Evolutionary conservation across 441 rosid species (phyloP).

Genomic region (Francoa sonchifolia): DNA sequence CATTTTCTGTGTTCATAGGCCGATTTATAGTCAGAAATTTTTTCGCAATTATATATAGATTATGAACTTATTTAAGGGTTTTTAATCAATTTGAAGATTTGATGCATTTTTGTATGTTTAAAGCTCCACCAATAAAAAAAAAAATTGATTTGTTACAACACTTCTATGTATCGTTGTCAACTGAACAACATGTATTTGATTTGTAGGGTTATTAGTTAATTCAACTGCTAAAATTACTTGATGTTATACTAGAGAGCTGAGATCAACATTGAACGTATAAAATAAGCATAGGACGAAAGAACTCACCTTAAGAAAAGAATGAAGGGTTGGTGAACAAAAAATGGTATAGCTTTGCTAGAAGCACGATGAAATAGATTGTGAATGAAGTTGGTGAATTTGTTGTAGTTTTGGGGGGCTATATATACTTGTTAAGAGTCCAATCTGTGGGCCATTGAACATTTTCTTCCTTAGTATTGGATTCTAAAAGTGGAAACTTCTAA

Average conservation of each 20-base stretch:
- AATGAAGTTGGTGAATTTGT: slow-evolving; percentile 17
- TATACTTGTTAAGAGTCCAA: slow-evolving; percentile 15
- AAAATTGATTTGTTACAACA: too few relatives aligned
- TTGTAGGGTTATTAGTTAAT: too few relatives aligned
- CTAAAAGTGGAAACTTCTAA: slow-evolving; percentile 10
- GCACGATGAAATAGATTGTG: slow-evolving; percentile 9
- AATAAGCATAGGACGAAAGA: too few relatives aligned
- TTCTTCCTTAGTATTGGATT: slow-evolving; percentile 12
- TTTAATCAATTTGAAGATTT: not conserved
- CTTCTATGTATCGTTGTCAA: too few relatives aligned
- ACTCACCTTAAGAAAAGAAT: not conserved
- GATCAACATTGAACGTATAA: too few relatives aligned
- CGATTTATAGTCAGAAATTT: not conserved
- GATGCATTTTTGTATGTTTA: too few relatives aligned
- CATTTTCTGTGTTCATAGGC: slow-evolving; percentile 22
- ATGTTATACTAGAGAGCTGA: too few relatives aligned
- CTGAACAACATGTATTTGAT: too few relatives aligned
- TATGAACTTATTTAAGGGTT: not conserved
- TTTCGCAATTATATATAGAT: not conserved
- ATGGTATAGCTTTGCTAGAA: too few relatives aligned
- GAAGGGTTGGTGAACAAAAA: too few relatives aligned
- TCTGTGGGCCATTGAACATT: slow-evolving; percentile 10
- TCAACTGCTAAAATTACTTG: too few relatives aligned
- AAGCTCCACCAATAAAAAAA: too few relatives aligned
- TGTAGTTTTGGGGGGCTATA: slow-evolving; percentile 20